Percentiles rank a stretch among this genome's conserved stretches.
phyloP scores from a whole-genome alignment of 2,329 filamentous ascomycete species.

The Nigrograna mackinnonii region DNA sequence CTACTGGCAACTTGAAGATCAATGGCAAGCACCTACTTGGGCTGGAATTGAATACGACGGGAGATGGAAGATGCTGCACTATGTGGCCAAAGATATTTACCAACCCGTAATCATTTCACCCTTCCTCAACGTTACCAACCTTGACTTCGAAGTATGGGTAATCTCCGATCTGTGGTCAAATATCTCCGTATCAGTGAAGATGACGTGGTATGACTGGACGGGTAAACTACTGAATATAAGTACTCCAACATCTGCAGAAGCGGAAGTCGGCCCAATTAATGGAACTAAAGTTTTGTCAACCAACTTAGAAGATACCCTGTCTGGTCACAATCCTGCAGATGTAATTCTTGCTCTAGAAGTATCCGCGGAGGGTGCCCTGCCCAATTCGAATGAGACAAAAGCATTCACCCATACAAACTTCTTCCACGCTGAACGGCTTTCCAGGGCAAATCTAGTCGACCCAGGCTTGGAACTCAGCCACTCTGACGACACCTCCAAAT shows the following conservation, averaged over 20 bases:
- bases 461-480: conserved; percentile 50
- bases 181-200: conserved; percentile 48
- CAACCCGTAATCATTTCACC: conserved; percentile 62
- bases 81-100: conserved; percentile 62
- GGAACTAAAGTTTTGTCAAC: conserved; percentile 51
- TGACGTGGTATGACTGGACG: conserved; percentile 57
- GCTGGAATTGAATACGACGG: conserved; percentile 66
- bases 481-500: conserved; percentile 34
- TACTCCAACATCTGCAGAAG: conserved; percentile 35
- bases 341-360: conserved; percentile 51
- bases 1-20: conserved; percentile 69
- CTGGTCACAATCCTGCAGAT: conserved; percentile 34
- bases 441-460: conserved; percentile 52
- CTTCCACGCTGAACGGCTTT: conserved; percentile 53
- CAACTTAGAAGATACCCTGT: conserved; percentile 41
- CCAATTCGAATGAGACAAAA: conserved; percentile 46
- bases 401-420: conserved; percentile 56
- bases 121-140: conserved; percentile 56
- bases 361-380: conserved; percentile 48
- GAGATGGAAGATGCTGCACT: conserved; percentile 66
- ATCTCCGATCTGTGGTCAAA: conserved; percentile 62
- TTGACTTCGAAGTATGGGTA: conserved; percentile 58
- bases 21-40: conserved; percentile 68
- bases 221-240: conserved; percentile 49
- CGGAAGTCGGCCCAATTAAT: conserved; percentile 57